These are phyloP conservation scores for Huntiella moniliformis DNA, from an alignment of 2,329 filamentous ascomycete species.

Conservation along the genomic window DNA sequence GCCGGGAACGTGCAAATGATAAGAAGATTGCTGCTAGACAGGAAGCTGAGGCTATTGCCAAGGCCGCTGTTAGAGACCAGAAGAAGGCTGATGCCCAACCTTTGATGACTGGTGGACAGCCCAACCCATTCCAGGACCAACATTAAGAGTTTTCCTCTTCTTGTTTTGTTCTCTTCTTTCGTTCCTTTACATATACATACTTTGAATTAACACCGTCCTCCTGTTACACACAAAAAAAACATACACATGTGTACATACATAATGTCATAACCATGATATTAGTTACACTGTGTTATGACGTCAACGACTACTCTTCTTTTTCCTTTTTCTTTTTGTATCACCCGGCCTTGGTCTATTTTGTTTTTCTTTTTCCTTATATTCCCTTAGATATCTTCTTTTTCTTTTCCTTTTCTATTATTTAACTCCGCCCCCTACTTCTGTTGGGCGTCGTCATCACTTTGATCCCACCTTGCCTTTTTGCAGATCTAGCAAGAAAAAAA, in stretches of 20 bases:
- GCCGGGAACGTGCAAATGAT: conserved; percentile 28
- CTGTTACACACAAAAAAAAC: background rate
- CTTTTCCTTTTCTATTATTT: background rate
- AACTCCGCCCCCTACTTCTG: background rate
- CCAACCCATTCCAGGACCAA: conserved; percentile 23
- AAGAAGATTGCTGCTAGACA: conserved; percentile 25
- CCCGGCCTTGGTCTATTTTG: background rate
- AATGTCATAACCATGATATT: too few relatives aligned
- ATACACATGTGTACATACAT: background rate
- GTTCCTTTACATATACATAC: background rate
- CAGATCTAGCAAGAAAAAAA: too few relatives aligned
- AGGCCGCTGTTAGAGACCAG: conserved; percentile 24
- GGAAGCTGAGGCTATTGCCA: conserved; percentile 31
- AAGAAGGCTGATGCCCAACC: conserved; percentile 21
- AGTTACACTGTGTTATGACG: too few relatives aligned
- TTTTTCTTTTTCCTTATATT: background rate
- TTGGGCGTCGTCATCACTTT: background rate
- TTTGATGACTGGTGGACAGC: conserved; percentile 18
- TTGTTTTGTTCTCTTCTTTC: background rate
- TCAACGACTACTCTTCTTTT: background rate
- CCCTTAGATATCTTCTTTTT: background rate
- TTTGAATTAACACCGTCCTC: background rate
- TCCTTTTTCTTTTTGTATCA: background rate
- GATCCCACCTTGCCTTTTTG: too few relatives aligned
- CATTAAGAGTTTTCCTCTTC: conserved; percentile 6